Conservation (phyloP, 768 basidiomycete genomes). For the Mycena vulgaris region DNA sequence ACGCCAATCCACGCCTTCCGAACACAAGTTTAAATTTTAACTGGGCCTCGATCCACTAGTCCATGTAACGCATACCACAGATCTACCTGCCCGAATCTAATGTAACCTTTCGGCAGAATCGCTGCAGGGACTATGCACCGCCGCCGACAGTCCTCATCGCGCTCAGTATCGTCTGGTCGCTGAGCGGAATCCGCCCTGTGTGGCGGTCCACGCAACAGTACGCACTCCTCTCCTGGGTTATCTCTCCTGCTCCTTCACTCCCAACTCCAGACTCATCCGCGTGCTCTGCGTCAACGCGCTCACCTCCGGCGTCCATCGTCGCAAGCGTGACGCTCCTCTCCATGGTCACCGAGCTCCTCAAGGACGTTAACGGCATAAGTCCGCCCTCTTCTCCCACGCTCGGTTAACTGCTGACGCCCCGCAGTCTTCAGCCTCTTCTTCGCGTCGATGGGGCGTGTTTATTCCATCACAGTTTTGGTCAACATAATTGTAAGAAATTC, state of each 20-base stretch:
- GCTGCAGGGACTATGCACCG: constrained; percentile 15
- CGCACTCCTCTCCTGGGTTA: background rate
- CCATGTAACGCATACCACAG: background rate
- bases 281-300: constrained; percentile 19
- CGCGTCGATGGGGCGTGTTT: constrained; percentile 26
- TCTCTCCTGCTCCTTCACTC: background rate
- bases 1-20: background rate
- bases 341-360: background rate
- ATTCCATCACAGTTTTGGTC: constrained; percentile 12
- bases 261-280: background rate
- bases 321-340: constrained; percentile 7
- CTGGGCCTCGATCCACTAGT: background rate
- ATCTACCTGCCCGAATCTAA: no score
- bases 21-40: background rate
- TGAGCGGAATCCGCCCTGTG: constrained; percentile 14
- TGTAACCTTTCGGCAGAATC: background rate
- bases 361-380: background rate
- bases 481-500: constrained; percentile 4
- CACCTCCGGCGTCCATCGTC: constrained; percentile 26
- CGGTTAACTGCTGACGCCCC: no score
- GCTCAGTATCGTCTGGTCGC: constrained; percentile 26
- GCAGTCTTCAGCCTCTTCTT: constrained; percentile 33
- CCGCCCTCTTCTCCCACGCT: background rate
- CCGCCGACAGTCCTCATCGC: constrained; percentile 21
- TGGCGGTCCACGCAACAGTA: constrained; percentile 30